Conservation (phyloP, 176 grass and related monocot genomes). For the Aegilops umbellulata region DNA sequence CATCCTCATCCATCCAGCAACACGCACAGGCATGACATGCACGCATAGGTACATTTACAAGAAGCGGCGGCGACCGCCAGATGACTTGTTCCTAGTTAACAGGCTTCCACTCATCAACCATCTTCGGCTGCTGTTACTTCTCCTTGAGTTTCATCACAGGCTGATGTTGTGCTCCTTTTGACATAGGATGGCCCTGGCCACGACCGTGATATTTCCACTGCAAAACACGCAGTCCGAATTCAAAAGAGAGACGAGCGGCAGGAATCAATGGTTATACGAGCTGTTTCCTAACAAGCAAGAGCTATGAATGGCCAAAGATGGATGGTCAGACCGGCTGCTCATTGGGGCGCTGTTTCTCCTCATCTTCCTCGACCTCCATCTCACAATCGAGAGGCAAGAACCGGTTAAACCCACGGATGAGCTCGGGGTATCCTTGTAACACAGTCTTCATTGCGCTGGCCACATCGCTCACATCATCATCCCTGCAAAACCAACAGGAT, state of each 20-base stretch:
- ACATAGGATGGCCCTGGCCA: neutral
- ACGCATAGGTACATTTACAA: neutral
- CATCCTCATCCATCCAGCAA: too few species aligned
- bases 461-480: too few species aligned
- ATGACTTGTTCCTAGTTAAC: neutral
- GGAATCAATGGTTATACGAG: neutral
- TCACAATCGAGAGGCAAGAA: neutral
- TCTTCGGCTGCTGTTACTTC: neutral
- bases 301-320: neutral
- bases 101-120: neutral
- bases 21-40: too few species aligned
- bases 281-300: neutral
- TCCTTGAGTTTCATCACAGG: neutral
- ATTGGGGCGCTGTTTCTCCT: neutral
- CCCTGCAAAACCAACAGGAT: neutral
- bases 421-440: neutral
- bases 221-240: neutral
- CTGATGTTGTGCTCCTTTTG: neutral
- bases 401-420: neutral
- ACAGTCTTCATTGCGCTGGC: too few species aligned
- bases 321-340: neutral
- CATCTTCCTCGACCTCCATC: neutral
- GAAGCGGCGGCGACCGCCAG: neutral
- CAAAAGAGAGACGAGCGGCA: neutral
- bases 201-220: neutral